phyloP scores from a whole-genome alignment of 257 asterid species.

The Penstemon davidsonii region DNA sequence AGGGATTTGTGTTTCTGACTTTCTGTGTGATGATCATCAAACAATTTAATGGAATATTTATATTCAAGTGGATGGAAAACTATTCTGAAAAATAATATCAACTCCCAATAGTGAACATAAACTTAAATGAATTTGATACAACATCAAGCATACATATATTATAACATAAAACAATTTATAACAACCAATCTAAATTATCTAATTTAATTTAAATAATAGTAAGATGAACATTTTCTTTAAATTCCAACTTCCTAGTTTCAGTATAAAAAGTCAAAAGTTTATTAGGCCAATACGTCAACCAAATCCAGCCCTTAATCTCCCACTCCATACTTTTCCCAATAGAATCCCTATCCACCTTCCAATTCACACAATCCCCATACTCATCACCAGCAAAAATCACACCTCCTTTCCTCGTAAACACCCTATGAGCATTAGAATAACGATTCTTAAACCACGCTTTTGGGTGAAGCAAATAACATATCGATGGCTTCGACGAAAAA shows the following conservation, averaged over 20 bases:
- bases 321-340: constrained; percentile 71
- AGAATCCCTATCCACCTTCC: constrained; percentile 67
- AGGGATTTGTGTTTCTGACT: too few relatives aligned
- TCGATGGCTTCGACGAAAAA: constrained; percentile 77
- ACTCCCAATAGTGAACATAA: background rate
- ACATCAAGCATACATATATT: background rate
- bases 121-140: background rate
- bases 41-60: too few relatives aligned
- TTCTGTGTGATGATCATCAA: too few relatives aligned
- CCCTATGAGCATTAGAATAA: constrained; percentile 64
- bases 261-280: constrained; percentile 58
- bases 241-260: constrained; percentile 74
- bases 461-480: constrained; percentile 57
- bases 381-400: constrained; percentile 85
- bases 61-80: too few relatives aligned
- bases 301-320: constrained; percentile 82
- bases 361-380: constrained; percentile 77
- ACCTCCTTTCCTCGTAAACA: constrained; percentile 79
- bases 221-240: constrained; percentile 55
- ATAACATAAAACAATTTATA: background rate
- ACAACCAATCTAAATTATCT: background rate
- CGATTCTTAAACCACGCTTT: constrained; percentile 85
- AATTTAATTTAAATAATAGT: constrained; percentile 32
- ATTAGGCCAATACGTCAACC: constrained; percentile 95
- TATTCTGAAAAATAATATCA: too few relatives aligned